phyloP scores from a whole-genome alignment of 345 rosid species.

The Citrus medica region DNA sequence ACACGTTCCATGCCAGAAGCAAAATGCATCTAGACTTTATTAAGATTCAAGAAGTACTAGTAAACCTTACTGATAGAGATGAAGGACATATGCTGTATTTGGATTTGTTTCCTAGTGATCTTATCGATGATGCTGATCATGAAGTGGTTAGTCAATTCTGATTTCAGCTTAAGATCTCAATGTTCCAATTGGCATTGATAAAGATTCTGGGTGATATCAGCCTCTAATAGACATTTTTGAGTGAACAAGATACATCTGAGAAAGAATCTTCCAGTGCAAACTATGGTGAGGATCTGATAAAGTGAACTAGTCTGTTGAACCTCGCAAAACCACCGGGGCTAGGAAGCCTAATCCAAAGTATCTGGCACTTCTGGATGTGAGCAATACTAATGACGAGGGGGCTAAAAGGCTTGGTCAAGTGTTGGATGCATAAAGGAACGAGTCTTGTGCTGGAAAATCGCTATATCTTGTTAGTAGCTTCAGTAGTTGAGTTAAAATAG shows the following conservation, averaged over 20 bases:
- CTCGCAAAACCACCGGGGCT: too few relatives aligned
- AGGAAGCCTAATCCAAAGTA: too few relatives aligned
- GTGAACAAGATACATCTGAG: background rate
- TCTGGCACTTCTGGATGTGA: too few relatives aligned
- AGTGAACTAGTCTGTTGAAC: too few relatives aligned
- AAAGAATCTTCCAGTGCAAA: background rate
- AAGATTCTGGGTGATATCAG: background rate
- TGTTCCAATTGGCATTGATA: background rate
- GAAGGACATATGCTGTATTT: conserved; percentile 24
- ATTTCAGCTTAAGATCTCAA: conserved; percentile 6
- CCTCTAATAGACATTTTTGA: background rate
- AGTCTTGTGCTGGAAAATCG: too few relatives aligned
- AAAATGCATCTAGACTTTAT: conserved; percentile 11
- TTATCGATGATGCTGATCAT: background rate
- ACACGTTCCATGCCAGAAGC: conserved; percentile 29
- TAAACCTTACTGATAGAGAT: conserved; percentile 19
- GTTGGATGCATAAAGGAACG: too few relatives aligned
- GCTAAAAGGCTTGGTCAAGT: too few relatives aligned
- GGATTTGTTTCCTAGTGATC: conserved; percentile 12
- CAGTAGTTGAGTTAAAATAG: too few relatives aligned
- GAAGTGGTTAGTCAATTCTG: conserved; percentile 4
- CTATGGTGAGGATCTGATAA: too few relatives aligned
- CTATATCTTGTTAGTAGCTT: too few relatives aligned
- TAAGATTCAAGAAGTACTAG: background rate
- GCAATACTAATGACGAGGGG: too few relatives aligned